Conservation (phyloP, 2,329 filamentous ascomycete genomes). For the Alternaria sp. region DNA sequence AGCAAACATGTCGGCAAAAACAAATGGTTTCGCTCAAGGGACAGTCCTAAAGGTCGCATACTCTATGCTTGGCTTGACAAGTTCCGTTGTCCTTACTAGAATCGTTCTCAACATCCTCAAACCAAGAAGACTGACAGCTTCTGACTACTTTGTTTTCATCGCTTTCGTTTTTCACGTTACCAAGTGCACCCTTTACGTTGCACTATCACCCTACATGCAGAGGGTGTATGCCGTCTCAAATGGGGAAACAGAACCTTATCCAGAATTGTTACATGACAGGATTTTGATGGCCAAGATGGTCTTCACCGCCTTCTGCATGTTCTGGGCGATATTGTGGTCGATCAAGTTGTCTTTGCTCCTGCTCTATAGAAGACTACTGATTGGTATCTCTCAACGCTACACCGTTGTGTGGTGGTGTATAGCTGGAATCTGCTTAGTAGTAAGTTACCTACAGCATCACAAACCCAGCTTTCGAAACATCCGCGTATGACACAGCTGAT, state of each 20-base stretch:
- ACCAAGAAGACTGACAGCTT: conserved; percentile 11
- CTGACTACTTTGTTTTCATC: conserved; percentile 30
- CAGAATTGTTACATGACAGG: conserved; percentile 38
- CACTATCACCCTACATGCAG: conserved; percentile 45
- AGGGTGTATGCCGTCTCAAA: conserved; percentile 36
- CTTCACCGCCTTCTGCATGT: conserved; percentile 49
- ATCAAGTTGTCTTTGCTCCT: conserved; percentile 52
- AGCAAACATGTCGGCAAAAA: conserved; percentile 13
- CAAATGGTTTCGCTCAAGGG: conserved; percentile 22
- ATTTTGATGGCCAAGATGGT: conserved; percentile 47
- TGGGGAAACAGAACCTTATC: conserved; percentile 35
- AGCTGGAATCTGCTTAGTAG: conserved; percentile 41
- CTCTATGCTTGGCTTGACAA: conserved; percentile 22
- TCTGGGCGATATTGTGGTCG: conserved; percentile 52
- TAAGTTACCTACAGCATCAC: conserved; percentile 21
- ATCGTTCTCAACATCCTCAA: conserved; percentile 15
- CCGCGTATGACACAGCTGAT: neutral
- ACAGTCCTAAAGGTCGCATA: conserved; percentile 24
- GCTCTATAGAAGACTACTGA: conserved; percentile 48
- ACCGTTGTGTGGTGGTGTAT: conserved; percentile 49
- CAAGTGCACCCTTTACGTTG: conserved; percentile 44
- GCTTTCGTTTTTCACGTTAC: conserved; percentile 39
- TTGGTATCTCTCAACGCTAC: conserved; percentile 34
- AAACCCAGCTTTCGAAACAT: neutral
- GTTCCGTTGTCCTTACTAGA: conserved; percentile 19